phyloP scores from a whole-genome alignment of 2,329 filamentous ascomycete species.

The Penicillium rolfsii region DNA sequence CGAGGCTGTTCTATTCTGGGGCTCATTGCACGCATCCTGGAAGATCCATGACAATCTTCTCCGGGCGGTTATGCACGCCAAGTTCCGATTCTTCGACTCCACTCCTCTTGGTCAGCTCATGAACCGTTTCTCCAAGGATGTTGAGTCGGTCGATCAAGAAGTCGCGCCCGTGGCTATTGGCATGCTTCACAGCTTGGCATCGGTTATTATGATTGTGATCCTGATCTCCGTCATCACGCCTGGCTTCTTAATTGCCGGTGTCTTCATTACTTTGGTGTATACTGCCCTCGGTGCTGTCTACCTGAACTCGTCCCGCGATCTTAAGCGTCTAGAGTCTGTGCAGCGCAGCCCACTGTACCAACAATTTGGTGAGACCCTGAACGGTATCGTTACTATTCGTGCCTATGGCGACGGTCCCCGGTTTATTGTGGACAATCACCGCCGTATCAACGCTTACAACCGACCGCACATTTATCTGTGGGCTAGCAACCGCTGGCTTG shows the following conservation, averaged over 20 bases:
- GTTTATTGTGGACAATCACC: conserved; percentile 89
- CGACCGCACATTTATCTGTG: conserved; percentile 95
- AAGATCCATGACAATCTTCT: conserved; percentile 81
- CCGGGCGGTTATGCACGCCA: conserved; percentile 77
- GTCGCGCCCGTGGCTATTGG: conserved; percentile 88
- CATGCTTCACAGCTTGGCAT: conserved; percentile 67
- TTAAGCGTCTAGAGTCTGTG: conserved; percentile 93
- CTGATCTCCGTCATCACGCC: conserved; percentile 89
- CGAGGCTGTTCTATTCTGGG: conserved; percentile 88
- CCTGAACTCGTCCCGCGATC: conserved; percentile 85
- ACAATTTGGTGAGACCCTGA: conserved; percentile 94
- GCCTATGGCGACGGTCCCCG: conserved; percentile 93
- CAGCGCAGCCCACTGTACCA: conserved; percentile 95
- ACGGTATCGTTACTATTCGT: conserved; percentile 93
- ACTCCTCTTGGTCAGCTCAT: conserved; percentile 95
- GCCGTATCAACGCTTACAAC: conserved; percentile 85
- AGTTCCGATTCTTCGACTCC: conserved; percentile 97
- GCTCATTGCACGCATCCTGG: conserved; percentile 84
- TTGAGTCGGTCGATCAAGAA: conserved; percentile 93
- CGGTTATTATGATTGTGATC: conserved; percentile 80
- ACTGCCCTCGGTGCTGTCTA: conserved; percentile 85
- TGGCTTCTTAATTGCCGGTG: conserved; percentile 80
- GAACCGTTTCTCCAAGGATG: conserved; percentile 97
- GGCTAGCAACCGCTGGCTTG: conserved; percentile 95
- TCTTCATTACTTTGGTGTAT: conserved; percentile 84